Base-by-base conservation (phyloP, 208 protist species). In the Trypanosoma vivax region DNA sequence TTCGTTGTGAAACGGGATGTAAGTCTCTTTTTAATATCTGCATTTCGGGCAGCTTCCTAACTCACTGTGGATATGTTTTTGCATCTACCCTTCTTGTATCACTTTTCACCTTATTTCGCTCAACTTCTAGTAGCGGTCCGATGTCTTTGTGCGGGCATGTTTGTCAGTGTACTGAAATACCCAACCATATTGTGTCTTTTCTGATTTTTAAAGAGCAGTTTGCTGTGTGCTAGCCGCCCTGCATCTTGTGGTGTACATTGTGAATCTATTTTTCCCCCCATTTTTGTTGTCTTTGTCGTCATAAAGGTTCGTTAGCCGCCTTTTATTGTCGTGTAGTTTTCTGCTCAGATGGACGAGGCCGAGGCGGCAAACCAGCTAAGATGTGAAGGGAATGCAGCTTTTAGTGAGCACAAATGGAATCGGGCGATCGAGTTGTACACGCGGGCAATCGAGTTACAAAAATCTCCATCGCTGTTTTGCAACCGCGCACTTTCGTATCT, bases 401-500 rank as follows among this genome's bases (percentile, higher is more conserved):
- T 97, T 47, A 73, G 79, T 28, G 78, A 79, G 39, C 72, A 79
- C 45, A 93, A 97, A 47, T 98, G 83, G 70, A 62, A 91, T 23
- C 58, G 76, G 23, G 95, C 97, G 5, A 84, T 97, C 21, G 79
- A 97, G 18, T 24, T 84, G 1, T 98, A 98, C 79, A 82, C 78
- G 5, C 47, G 88, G 51, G 90, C 94, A 11, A 92, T 98, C 25
- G 84, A 88, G 24, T 48, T 85, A 6, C 50, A 78, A 28, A 85
- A 67, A 45, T 84, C 78, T 0, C 76, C 96, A 5, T 81, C 79
- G 6, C 68, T 96, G 38, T 85, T 95, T 48, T 88, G 88, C 60
- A 99, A 99, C 65, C 76, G 97, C 18, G 87, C 96, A 7, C 90
- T 98, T 55, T 81, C 94, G 14, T 92, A 98, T 65, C 40, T 98